A percentile compares a stretch with the other conserved stretches of the same genome.
These are phyloP conservation scores for Warburgia ugandensis DNA, from an alignment of 164 flowering plant genomes.

Conservation along the genomic window DNA sequence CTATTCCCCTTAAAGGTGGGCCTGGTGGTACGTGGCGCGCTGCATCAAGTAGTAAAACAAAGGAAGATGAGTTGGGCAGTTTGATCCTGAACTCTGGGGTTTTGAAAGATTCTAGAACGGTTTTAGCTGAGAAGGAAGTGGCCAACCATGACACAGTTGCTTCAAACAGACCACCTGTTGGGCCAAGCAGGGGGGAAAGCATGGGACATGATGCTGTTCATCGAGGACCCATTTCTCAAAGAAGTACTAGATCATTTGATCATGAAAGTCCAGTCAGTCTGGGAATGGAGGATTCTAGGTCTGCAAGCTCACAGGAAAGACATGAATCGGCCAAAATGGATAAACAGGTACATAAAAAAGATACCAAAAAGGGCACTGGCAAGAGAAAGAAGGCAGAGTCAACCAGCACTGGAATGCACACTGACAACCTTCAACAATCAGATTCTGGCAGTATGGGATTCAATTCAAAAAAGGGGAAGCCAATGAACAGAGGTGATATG, in stretches of 20 bases:
- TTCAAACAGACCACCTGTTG: slow-evolving; percentile 51
- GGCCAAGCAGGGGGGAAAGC: slow-evolving; percentile 30
- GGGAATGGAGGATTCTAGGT: slow-evolving; percentile 39
- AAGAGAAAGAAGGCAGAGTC: slow-evolving; percentile 69
- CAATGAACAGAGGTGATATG: slow-evolving; percentile 29
- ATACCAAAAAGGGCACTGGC: slow-evolving; percentile 33
- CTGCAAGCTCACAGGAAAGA: slow-evolving; percentile 66
- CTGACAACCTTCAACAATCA: slow-evolving; percentile 34
- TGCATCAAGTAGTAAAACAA: slow-evolving; percentile 17
- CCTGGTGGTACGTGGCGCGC: slow-evolving; percentile 19
- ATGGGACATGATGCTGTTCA: slow-evolving; percentile 42
- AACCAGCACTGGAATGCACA: slow-evolving; percentile 28
- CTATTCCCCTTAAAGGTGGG: slow-evolving; percentile 15
- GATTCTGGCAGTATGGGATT: slow-evolving; percentile 26
- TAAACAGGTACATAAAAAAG: slow-evolving; percentile 39
- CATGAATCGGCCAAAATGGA: slow-evolving; percentile 34
- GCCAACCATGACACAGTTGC: slow-evolving; percentile 33
- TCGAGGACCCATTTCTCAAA: slow-evolving; percentile 56
- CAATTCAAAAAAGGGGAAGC: slow-evolving; percentile 42
- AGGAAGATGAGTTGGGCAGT: slow-evolving; percentile 34
- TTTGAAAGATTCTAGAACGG: slow-evolving; percentile 38
- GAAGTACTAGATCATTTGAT: slow-evolving; percentile 52
- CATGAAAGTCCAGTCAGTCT: slow-evolving; percentile 75
- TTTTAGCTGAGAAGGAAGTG: slow-evolving; percentile 40
- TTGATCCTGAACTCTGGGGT: slow-evolving; percentile 38